These are phyloP conservation scores for Cutaneotrichosporon daszewskae DNA, from an alignment of 1,284 basidiomycete species.

Conservation along the genomic window DNA sequence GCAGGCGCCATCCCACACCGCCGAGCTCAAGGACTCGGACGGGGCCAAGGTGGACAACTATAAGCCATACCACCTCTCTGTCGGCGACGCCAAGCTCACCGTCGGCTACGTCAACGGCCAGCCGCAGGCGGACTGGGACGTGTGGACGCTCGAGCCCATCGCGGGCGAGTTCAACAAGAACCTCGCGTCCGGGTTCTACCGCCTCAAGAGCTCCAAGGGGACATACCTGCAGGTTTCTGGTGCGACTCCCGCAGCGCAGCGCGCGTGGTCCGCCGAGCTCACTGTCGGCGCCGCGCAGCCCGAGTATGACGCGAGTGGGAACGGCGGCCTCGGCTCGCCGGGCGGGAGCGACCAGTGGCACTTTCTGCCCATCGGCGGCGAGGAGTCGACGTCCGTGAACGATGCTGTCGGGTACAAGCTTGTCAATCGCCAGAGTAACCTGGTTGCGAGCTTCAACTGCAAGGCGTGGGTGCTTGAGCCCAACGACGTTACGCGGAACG, in stretches of 20 bases:
- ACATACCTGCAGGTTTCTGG: constrained; percentile 1
- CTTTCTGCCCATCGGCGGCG: background rate
- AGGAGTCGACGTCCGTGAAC: constrained; percentile 1
- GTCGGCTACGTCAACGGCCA: background rate
- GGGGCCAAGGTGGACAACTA: background rate
- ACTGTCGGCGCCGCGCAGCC: background rate
- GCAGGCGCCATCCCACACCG: background rate
- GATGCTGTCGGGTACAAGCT: constrained; percentile 2
- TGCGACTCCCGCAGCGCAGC: background rate
- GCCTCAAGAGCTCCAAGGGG: background rate
- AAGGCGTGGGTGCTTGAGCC: background rate
- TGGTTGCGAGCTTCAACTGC: background rate
- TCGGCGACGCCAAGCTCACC: background rate
- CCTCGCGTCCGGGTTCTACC: constrained; percentile 1
- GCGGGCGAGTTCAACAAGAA: background rate
- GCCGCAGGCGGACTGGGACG: background rate
- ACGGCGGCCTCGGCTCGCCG: constrained; percentile 3
- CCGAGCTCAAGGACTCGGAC: background rate
- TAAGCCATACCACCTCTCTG: background rate
- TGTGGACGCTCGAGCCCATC: constrained; percentile 1
- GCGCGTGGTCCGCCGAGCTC: constrained; percentile 1
- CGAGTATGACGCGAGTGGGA: background rate
- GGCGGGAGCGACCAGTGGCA: constrained; percentile 5
- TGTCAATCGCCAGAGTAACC: background rate
- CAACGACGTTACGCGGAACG: background rate